These are phyloP conservation scores for Ophiostoma tasmaniense DNA, from an alignment of 2,329 filamentous ascomycete species.

Conservation along the genomic window DNA sequence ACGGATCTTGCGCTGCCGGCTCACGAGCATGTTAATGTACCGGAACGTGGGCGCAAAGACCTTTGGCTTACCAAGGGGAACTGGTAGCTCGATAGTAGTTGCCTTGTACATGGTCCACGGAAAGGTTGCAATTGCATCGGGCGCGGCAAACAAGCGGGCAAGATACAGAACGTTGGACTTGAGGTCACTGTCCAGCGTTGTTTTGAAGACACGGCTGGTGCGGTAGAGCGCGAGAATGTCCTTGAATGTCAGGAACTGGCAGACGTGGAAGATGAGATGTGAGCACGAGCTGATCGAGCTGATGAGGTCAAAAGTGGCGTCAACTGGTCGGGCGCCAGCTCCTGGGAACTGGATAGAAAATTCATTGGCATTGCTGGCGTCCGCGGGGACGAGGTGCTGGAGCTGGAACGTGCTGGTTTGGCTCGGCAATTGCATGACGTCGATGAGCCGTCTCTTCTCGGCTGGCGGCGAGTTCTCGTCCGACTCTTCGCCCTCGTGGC, in stretches of 20 bases:
- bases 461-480: neutral
- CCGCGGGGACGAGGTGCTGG: neutral
- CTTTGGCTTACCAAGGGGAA: neutral
- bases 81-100: constrained; percentile 6
- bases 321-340: neutral
- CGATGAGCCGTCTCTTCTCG: constrained; percentile 1
- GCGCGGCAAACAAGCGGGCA: constrained; percentile 41
- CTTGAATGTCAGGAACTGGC: constrained; percentile 42
- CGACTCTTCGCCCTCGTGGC: neutral
- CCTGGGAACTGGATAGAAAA: too few relatives aligned
- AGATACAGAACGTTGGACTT: constrained; percentile 50
- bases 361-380: neutral
- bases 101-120: constrained; percentile 49
- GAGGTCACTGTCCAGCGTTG: constrained; percentile 50
- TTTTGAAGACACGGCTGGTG: constrained; percentile 54
- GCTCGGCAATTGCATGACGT: neutral
- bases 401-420: neutral
- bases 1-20: constrained; percentile 45
- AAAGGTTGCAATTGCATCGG: constrained; percentile 49
- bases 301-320: constrained; percentile 33
- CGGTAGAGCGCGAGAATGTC: constrained; percentile 58
- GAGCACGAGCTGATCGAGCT: constrained; percentile 35
- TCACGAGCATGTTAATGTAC: constrained; percentile 60
- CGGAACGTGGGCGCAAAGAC: constrained; percentile 33
- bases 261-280: constrained; percentile 48